Percentiles rank a stretch among this genome's conserved stretches.
Conservation (phyloP, 2,329 filamentous ascomycete species). For the Lasiodiplodia hormozganensis region DNA sequence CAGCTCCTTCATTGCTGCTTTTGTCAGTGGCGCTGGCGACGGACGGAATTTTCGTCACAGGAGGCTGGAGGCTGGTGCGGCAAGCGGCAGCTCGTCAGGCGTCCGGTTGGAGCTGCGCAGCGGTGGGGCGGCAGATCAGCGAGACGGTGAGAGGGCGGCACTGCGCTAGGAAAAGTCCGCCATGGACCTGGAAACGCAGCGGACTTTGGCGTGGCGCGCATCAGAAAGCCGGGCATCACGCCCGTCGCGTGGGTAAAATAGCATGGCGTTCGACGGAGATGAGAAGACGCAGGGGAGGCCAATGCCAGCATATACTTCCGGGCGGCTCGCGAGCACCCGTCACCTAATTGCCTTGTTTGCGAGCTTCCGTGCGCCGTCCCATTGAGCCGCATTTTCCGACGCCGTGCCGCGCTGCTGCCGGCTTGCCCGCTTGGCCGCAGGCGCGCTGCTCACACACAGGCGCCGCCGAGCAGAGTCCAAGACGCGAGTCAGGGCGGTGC, state of each 20-base stretch:
- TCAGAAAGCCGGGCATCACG: neutral
- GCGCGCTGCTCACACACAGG: neutral
- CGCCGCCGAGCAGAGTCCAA: constrained; percentile 9
- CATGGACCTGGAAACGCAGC: neutral
- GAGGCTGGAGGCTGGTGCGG: neutral
- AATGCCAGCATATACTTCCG: constrained; percentile 16
- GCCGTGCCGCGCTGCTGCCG: constrained; percentile 14
- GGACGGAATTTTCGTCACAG: constrained; percentile 18
- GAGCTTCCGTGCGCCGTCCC: neutral
- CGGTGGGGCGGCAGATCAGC: constrained; percentile 34
- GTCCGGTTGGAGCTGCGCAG: constrained; percentile 3
- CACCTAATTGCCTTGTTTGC: constrained; percentile 17
- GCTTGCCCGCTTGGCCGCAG: constrained; percentile 12
- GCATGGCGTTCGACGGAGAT: constrained; percentile 7
- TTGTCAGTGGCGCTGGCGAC: neutral
- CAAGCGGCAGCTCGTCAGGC: neutral
- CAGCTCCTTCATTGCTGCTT: neutral
- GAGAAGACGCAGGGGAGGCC: constrained; percentile 14
- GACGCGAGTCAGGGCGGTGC: constrained; percentile 18
- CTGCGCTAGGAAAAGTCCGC: neutral
- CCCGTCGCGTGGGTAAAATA: constrained; percentile 3
- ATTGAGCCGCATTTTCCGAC: constrained; percentile 18
- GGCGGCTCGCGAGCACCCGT: constrained; percentile 19
- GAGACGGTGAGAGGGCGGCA: constrained; percentile 21
- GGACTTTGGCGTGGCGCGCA: neutral